Percentiles rank a stretch among this genome's conserved stretches.
These are phyloP conservation scores for Xylariales sp. DNA, from an alignment of 2,329 filamentous ascomycete genomes.

Conservation along the genomic window DNA sequence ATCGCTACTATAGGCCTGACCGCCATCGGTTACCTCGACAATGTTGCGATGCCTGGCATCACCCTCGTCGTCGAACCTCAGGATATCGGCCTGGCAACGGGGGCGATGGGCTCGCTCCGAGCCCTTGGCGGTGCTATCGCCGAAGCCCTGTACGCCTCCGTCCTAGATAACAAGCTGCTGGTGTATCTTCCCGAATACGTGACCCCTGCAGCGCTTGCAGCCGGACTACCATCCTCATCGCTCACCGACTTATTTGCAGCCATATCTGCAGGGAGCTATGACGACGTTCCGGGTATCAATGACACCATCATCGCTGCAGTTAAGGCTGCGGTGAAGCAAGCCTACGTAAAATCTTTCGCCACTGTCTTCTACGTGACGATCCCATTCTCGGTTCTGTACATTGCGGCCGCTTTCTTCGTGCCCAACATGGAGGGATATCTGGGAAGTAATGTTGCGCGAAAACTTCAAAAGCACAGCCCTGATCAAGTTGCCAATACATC, in stretches of 20 bases:
- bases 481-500: too few relatives aligned
- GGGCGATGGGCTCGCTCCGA: slow-evolving; percentile 40
- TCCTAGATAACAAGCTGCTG: slow-evolving; percentile 30
- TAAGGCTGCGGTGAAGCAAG: slow-evolving; percentile 15
- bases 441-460: slow-evolving; percentile 38
- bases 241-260: slow-evolving; percentile 24
- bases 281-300: slow-evolving; percentile 27
- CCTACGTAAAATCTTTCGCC: slow-evolving; percentile 34
- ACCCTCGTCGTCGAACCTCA: slow-evolving; percentile 40
- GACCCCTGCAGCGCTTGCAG: slow-evolving; percentile 24
- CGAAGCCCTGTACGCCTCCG: slow-evolving; percentile 29
- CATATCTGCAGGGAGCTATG: neutral
- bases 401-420: slow-evolving; percentile 30
- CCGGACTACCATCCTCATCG: slow-evolving; percentile 28
- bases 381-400: slow-evolving; percentile 26
- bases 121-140: slow-evolving; percentile 34
- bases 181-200: slow-evolving; percentile 29
- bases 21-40: slow-evolving; percentile 33
- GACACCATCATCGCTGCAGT: slow-evolving; percentile 27
- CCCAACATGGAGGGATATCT: slow-evolving; percentile 39
- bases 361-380: slow-evolving; percentile 35
- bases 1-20: slow-evolving; percentile 24
- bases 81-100: slow-evolving; percentile 40
- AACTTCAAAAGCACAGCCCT: slow-evolving; percentile 27
- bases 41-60: slow-evolving; percentile 35